These are phyloP conservation scores for Gastrodia elata DNA, from an alignment of 106 monocot species.

Conservation along the genomic window DNA sequence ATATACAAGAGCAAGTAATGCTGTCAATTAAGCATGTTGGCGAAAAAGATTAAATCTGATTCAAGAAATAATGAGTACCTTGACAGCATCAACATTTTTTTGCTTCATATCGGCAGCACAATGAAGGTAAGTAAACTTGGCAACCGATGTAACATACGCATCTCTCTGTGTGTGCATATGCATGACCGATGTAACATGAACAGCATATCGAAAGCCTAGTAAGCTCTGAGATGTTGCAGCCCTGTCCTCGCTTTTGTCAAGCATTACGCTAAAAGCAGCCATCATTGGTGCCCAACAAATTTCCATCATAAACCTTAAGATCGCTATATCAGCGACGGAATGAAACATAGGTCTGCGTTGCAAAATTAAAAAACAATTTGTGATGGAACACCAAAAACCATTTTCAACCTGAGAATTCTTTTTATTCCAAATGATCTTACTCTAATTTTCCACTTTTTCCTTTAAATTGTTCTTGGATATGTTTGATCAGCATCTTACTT, in stretches of 20 bases:
- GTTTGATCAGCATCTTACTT: constrained; percentile 75
- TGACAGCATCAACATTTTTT: constrained; percentile 99
- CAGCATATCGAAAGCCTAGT: constrained; percentile 76
- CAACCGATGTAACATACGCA: constrained; percentile 97
- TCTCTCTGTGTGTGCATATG: constrained; percentile 96
- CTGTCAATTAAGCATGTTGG: neutral
- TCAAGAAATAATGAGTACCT: constrained; percentile 29
- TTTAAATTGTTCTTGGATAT: constrained; percentile 97
- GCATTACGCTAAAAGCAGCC: constrained; percentile 98
- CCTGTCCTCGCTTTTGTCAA: constrained; percentile 88
- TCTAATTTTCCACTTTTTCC: constrained; percentile 84
- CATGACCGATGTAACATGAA: constrained; percentile 95
- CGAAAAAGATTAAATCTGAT: neutral
- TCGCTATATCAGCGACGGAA: constrained; percentile 67
- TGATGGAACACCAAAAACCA: neutral
- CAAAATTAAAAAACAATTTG: constrained; percentile 3
- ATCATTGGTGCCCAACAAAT: constrained; percentile 98
- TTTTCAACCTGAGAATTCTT: constrained; percentile 1
- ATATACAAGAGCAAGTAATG: neutral
- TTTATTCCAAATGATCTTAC: constrained; percentile 36
- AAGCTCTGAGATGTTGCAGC: constrained; percentile 63
- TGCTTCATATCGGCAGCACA: constrained; percentile 97
- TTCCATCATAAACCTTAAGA: constrained; percentile 89
- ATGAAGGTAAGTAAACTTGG: constrained; percentile 93
- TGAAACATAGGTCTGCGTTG: constrained; percentile 69